phyloP scores from a whole-genome alignment of 1,284 basidiomycete genomes.

The Termitomyces sp. region DNA sequence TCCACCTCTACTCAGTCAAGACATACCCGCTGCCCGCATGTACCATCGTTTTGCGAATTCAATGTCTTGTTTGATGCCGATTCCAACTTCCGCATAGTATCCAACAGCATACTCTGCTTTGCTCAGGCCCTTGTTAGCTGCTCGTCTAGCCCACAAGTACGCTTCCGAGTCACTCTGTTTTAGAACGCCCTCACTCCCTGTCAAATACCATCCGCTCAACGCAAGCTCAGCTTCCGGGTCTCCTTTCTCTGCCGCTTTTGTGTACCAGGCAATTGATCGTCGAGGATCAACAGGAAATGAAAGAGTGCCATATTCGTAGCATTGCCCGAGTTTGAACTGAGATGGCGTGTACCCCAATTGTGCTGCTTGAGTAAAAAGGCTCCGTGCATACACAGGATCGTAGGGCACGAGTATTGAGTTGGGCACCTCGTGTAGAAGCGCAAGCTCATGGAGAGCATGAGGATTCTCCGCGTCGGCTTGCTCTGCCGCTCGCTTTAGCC shows the following conservation, averaged over 20 bases:
- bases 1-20: constrained; percentile 2
- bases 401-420: constrained; percentile 61
- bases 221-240: constrained; percentile 94
- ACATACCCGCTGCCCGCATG: constrained; percentile 91
- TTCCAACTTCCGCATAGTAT: constrained; percentile 97
- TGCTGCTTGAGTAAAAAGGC: constrained; percentile 87
- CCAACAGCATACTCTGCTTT: constrained; percentile 97
- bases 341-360: constrained; percentile 92
- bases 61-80: constrained; percentile 93
- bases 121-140: constrained; percentile 88
- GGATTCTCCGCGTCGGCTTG: constrained; percentile 99
- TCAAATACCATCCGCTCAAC: constrained; percentile 96
- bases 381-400: constrained; percentile 80
- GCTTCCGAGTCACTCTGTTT: constrained; percentile 98
- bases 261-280: constrained; percentile 97
- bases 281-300: constrained; percentile 91
- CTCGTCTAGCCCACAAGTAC: constrained; percentile 92
- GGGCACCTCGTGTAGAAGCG: constrained; percentile 80
- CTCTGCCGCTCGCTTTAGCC: constrained; percentile 92
- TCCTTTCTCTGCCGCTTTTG: constrained; percentile 94
- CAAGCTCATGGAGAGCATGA: constrained; percentile 97
- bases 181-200: constrained; percentile 90
- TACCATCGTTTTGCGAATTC: constrained; percentile 99
- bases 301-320: constrained; percentile 90
- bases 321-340: constrained; percentile 93